Evolutionary conservation across 768 basidiomycete species (phyloP).

Genomic region (Suillus weaverae): DNA sequence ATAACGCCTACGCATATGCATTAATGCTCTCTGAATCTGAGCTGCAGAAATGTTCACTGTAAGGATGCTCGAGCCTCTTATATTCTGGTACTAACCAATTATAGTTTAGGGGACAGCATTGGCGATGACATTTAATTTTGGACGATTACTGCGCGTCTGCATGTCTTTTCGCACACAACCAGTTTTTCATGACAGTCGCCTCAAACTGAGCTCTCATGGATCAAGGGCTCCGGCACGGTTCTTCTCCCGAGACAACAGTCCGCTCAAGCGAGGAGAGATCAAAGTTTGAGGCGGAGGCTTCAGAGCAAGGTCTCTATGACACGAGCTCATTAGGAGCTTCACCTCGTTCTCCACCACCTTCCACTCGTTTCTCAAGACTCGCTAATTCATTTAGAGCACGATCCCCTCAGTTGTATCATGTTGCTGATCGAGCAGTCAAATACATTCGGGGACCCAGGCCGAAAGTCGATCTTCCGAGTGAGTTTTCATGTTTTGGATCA

Average conservation of each 20-base stretch:
- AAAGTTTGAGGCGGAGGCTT: background rate
- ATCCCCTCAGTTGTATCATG: slow-evolving; percentile 21
- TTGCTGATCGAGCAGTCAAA: slow-evolving; percentile 9
- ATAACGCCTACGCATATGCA: background rate
- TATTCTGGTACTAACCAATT: background rate
- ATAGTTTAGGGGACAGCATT: background rate
- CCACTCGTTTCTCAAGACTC: slow-evolving; percentile 9
- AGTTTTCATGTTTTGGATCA: slow-evolving; percentile 1
- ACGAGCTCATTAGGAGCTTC: background rate
- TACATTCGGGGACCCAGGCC: slow-evolving; percentile 65
- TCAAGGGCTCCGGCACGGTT: slow-evolving; percentile 5
- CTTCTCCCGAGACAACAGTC: slow-evolving; percentile 16
- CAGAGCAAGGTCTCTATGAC: background rate
- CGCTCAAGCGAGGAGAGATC: slow-evolving; percentile 8
- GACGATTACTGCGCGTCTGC: background rate
- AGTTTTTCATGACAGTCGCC: background rate
- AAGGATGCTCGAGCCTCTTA: background rate
- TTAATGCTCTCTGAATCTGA: background rate
- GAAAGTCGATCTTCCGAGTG: slow-evolving; percentile 50
- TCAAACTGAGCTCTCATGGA: slow-evolving; percentile 2
- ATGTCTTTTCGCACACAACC: slow-evolving; percentile 1
- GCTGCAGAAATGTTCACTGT: background rate
- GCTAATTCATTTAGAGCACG: background rate
- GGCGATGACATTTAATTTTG: background rate
- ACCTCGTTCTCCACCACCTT: background rate